A percentile compares a stretch with the other conserved stretches of the same genome.
phyloP scores from a whole-genome alignment of 1,284 basidiomycete species.

The Marasmius sp. region DNA sequence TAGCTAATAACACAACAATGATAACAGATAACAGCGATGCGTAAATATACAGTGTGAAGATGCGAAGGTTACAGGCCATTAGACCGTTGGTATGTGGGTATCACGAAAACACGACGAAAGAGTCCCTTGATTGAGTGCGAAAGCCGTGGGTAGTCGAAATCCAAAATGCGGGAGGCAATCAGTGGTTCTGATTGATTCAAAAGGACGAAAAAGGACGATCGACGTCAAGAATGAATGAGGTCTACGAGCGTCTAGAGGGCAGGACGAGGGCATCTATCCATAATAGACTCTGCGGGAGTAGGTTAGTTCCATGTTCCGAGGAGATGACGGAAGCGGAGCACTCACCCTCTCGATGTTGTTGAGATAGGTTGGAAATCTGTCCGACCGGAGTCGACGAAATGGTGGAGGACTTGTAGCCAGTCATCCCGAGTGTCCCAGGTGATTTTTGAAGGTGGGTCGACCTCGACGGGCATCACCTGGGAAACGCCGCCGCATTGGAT shows the following conservation, averaged over 20 bases:
- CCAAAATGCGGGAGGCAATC: not conserved
- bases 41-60: not conserved
- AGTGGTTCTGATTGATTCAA: not conserved
- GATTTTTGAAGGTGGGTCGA: conserved; percentile 71
- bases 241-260: not conserved
- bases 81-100: not conserved
- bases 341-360: conserved; percentile 70
- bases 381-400: conserved; percentile 71
- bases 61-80: not conserved
- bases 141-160: not conserved
- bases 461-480: conserved; percentile 82
- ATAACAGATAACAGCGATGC: not conserved
- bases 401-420: conserved; percentile 63
- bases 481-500: conserved; percentile 71
- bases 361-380: conserved; percentile 79
- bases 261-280: not conserved
- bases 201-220: not conserved
- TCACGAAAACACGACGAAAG: not conserved
- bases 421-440: conserved; percentile 74
- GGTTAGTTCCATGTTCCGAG: not conserved
- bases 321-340: conserved; percentile 7
- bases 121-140: not conserved
- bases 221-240: not conserved
- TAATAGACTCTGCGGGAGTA: not conserved
- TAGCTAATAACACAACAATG: not conserved